phyloP scores from a whole-genome alignment of 495 filamentous ascomycete species.

The Lepraria neglecta region DNA sequence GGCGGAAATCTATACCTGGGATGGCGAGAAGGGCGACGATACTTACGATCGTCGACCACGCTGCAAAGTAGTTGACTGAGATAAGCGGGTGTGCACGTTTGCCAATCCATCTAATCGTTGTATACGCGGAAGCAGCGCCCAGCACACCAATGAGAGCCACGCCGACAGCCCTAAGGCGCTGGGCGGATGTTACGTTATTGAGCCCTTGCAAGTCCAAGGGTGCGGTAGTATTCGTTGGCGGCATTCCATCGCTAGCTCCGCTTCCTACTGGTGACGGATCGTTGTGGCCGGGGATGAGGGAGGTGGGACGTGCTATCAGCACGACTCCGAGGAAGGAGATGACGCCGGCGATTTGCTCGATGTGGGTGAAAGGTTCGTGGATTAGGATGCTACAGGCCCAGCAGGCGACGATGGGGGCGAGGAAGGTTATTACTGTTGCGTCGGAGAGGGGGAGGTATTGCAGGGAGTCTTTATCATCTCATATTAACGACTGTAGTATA shows the following conservation, averaged over 20 bases:
- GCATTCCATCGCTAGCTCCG: constrained; percentile 22
- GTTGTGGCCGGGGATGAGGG: constrained; percentile 37
- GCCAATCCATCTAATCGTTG: constrained; percentile 78
- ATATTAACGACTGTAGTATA: neutral
- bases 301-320: constrained; percentile 72
- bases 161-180: constrained; percentile 67
- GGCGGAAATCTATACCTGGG: constrained; percentile 48
- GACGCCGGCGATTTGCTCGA: constrained; percentile 68
- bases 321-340: constrained; percentile 76
- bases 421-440: constrained; percentile 88
- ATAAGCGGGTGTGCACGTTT: constrained; percentile 77
- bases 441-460: constrained; percentile 84
- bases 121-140: constrained; percentile 70
- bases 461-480: constrained; percentile 54
- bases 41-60: constrained; percentile 62
- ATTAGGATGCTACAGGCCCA: constrained; percentile 75
- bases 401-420: constrained; percentile 74
- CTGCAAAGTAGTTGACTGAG: constrained; percentile 79
- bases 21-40: constrained; percentile 50
- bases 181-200: constrained; percentile 47
- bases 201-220: constrained; percentile 27
- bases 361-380: constrained; percentile 71
- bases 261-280: constrained; percentile 24
- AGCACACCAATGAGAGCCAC: constrained; percentile 75
- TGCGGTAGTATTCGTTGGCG: constrained; percentile 26